Percentiles rank a stretch among this genome's conserved stretches.
These are phyloP conservation scores for Cochlearia excelsa DNA, from an alignment of 345 rosid genomes.

Conservation along the genomic window DNA sequence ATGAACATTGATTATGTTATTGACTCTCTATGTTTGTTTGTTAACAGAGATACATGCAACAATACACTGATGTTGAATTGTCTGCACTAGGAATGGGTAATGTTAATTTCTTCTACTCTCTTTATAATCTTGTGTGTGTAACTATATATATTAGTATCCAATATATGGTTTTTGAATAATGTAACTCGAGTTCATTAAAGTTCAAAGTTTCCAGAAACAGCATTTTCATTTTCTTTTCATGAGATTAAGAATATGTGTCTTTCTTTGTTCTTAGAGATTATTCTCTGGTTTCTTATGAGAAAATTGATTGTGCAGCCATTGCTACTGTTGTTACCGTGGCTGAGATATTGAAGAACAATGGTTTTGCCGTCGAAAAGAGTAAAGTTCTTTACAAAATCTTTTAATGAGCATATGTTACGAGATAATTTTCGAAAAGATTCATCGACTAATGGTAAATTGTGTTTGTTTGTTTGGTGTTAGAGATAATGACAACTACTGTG, in stretches of 20 bases:
- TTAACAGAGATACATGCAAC: constrained; percentile 87
- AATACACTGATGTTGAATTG: constrained; percentile 72
- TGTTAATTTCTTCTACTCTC: not conserved
- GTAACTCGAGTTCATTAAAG: too few species aligned
- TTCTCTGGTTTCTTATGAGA: too few species aligned
- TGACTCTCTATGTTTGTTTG: constrained; percentile 19
- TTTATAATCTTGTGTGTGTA: too few species aligned
- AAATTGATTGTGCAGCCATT: constrained; percentile 45
- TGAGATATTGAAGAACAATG: constrained; percentile 83
- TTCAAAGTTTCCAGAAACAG: too few species aligned
- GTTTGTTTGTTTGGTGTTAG: constrained; percentile 32
- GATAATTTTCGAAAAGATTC: too few species aligned
- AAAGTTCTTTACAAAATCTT: constrained; percentile 7
- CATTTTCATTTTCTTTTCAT: too few species aligned
- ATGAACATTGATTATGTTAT: not conserved
- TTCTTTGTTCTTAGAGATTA: too few species aligned
- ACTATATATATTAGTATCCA: too few species aligned
- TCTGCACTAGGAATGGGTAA: constrained; percentile 96
- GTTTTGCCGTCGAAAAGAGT: constrained; percentile 86
- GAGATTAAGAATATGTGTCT: too few species aligned
- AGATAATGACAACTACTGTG: constrained; percentile 71
- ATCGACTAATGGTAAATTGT: too few species aligned
- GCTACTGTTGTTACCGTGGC: constrained; percentile 15
- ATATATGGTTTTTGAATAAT: too few species aligned
- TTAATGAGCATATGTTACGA: too few species aligned